Conservation (phyloP, 257 asterid genomes). For the Solanum clarkiae region DNA sequence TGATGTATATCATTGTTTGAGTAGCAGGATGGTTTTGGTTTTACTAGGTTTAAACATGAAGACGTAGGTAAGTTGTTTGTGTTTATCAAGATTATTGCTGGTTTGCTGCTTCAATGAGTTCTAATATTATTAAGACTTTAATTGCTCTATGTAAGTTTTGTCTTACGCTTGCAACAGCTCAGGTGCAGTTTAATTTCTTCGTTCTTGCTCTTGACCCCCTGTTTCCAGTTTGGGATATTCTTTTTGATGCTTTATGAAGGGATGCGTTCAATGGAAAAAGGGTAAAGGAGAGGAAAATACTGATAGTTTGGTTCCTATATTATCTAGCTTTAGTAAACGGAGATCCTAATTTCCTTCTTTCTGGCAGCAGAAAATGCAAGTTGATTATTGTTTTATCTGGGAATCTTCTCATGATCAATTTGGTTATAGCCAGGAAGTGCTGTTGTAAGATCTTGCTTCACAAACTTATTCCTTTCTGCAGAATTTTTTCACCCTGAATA, state of each 20-base stretch:
- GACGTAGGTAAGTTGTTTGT: not conserved
- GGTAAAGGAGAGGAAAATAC: not conserved
- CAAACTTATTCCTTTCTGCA: not conserved
- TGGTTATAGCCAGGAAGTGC: not conserved
- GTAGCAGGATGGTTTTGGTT: not conserved
- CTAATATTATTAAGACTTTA: not conserved
- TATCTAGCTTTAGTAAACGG: not conserved
- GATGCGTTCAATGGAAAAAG: not conserved
- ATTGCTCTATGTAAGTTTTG: not conserved
- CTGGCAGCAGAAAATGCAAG: not conserved
- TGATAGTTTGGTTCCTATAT: not conserved
- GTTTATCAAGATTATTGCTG: not conserved
- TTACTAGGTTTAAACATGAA: not conserved
- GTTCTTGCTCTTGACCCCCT: not conserved
- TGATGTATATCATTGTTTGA: not conserved
- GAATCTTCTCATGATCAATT: not conserved
- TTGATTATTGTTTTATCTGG: not conserved
- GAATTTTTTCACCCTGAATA: not conserved
- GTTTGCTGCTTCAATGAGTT: not conserved
- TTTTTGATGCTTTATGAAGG: not conserved
- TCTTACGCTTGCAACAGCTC: not conserved
- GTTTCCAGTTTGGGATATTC: not conserved
- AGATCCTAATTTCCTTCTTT: not conserved
- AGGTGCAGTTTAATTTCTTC: not conserved
- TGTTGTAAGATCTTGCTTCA: not conserved